These are phyloP conservation scores for Euryodendron excelsum DNA, from an alignment of 148 eudicot genomes.

Conservation along the genomic window DNA sequence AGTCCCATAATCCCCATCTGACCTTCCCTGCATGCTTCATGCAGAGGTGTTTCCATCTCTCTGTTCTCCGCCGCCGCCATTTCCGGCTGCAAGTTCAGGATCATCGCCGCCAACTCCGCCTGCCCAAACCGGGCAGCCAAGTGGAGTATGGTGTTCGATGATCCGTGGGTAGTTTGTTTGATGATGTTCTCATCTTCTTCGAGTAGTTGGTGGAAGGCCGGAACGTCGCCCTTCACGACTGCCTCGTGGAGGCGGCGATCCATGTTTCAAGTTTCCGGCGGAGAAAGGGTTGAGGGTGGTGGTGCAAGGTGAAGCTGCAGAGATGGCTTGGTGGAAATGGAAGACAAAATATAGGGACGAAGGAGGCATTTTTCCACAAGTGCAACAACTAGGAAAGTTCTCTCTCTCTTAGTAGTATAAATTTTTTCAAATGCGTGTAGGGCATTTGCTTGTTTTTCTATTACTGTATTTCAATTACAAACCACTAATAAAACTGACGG, in stretches of 20 bases:
- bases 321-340: neutral
- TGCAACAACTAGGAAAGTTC: neutral
- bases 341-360: neutral
- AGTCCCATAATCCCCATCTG: conserved; percentile 9
- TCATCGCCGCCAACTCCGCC: conserved; percentile 14
- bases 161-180: neutral
- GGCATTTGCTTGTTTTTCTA: too few relatives aligned
- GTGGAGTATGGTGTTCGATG: conserved; percentile 20
- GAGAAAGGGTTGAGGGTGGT: neutral
- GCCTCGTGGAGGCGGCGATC: conserved; percentile 23
- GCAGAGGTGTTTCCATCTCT: conserved; percentile 26
- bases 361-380: neutral
- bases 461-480: too few relatives aligned
- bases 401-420: neutral
- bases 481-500: too few relatives aligned
- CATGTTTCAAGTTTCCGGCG: neutral
- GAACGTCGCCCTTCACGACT: conserved; percentile 16
- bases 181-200: conserved; percentile 13
- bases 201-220: conserved; percentile 9
- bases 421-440: too few relatives aligned
- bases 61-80: conserved; percentile 20
- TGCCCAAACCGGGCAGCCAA: conserved; percentile 31
- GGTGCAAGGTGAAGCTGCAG: neutral
- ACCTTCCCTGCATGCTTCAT: conserved; percentile 34
- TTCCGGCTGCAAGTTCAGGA: conserved; percentile 13